Percentiles rank a stretch among this genome's conserved stretches.
phyloP scores from a whole-genome alignment of 23 red algal species.

The Gracilaria domingensis region DNA sequence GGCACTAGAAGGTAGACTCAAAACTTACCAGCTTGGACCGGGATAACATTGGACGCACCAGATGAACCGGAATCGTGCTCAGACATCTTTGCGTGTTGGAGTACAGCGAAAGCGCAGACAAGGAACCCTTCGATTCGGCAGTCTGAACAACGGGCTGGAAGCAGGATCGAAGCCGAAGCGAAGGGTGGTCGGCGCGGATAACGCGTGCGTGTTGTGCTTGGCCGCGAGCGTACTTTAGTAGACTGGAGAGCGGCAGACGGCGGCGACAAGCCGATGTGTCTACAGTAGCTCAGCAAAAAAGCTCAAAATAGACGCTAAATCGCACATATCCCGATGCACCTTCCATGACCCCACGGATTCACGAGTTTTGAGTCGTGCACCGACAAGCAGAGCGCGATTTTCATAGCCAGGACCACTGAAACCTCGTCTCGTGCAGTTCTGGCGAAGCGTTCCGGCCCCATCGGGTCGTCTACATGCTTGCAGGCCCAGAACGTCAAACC shows the following conservation, averaged over 20 bases:
- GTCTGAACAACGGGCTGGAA: not conserved
- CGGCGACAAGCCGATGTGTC: not conserved
- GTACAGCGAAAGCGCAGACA: not conserved
- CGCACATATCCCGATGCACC: not conserved
- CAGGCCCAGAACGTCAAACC: not conserved
- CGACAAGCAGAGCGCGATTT: not conserved
- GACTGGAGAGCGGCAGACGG: not conserved
- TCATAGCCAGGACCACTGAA: not conserved
- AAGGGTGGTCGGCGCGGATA: not conserved
- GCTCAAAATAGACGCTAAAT: slow-evolving; percentile 7
- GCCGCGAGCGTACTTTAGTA: not conserved
- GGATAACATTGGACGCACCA: slow-evolving; percentile 87
- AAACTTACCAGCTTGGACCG: slow-evolving; percentile 94
- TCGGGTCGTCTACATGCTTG: not conserved
- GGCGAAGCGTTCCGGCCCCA: not conserved
- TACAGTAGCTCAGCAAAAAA: not conserved
- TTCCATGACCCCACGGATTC: slow-evolving; percentile 2
- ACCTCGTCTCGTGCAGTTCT: not conserved
- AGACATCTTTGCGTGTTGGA: slow-evolving; percentile 46
- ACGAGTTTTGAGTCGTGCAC: not conserved
- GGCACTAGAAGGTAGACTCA: not conserved
- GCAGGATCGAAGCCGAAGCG: not conserved
- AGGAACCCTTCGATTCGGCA: slow-evolving; percentile 27
- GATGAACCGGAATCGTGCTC: slow-evolving; percentile 89
- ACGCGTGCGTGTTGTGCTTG: not conserved